Base-by-base conservation (phyloP, 2,329 filamentous ascomycete species). In the Penicillium sp. region DNA sequence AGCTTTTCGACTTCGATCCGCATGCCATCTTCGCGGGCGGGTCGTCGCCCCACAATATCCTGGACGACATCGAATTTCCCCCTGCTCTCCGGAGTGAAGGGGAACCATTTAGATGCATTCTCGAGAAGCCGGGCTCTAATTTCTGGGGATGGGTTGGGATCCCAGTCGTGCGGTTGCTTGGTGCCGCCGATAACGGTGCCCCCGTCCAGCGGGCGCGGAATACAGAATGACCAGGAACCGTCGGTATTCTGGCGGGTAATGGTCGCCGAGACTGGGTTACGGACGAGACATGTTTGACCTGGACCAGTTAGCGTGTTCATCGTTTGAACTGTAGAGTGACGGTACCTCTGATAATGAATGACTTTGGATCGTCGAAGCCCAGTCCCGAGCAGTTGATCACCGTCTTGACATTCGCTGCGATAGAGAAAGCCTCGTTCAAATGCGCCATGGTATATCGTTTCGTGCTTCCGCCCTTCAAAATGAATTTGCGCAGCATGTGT, bases 141-240 rank as follows among this genome's bases (percentile, higher is more conserved):
- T 41, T 75, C 74, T 1, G 56, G 50, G 0, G 73, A 78, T 1
- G 81, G 77, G 15, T 73, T 67, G 0, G 74, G 63, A 41, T 78
- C 72, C 78, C 79, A 83, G 62, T 84, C 72, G 47, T 78, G 68
- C 1, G 76, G 73, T 60, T 86, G 78, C 63, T 84, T 86, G 8
- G 82, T 87, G 0, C 83, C 83, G 4, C 83, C 84, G 18, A 87
- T 78, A 33, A 87, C 73, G 0, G 83, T 86, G 2, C 83, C 83
- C 3, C 83, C 83, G 29, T 79, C 73, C 24, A 82, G 78, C 7
- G 77, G 78, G 2, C 84, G 76, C 0, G 83, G 82, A 5, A 87
- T 80, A 40, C 77, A 76, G 54, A 86, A 86, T 0, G 77, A 76
- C 81, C 82, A 85, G 7, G 72, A 76, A 0, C 83, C 83, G 61